phyloP scores from a whole-genome alignment of 495 filamentous ascomycete species.

The Barbatosphaeria neglecta region DNA sequence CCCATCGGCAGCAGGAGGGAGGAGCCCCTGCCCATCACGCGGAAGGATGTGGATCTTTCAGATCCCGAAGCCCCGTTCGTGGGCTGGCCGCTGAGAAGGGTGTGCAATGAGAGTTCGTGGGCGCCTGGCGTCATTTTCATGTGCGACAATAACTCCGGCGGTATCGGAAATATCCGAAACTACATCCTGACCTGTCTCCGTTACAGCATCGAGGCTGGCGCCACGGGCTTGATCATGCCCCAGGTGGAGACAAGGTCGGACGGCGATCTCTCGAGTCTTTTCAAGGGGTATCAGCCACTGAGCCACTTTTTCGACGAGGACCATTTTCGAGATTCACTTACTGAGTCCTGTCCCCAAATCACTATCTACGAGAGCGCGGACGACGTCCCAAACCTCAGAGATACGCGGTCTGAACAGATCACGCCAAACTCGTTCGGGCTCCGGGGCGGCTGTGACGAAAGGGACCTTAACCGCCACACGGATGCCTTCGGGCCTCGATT shows the following conservation, averaged over 20 bases:
- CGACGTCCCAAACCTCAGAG: constrained; percentile 25
- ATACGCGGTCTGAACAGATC: constrained; percentile 19
- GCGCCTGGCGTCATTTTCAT: constrained; percentile 29
- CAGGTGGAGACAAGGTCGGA: constrained; percentile 22
- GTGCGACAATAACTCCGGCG: constrained; percentile 42
- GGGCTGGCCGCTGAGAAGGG: constrained; percentile 31
- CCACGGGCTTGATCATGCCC: constrained; percentile 31
- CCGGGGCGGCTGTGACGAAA: constrained; percentile 27
- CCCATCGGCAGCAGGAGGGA: background rate
- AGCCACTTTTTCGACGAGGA: constrained; percentile 34
- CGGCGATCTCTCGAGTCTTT: constrained; percentile 19
- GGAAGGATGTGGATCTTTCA: background rate
- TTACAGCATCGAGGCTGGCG: constrained; percentile 38
- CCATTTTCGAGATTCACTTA: constrained; percentile 26
- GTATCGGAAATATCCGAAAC: constrained; percentile 41
- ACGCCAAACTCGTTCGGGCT: constrained; percentile 29
- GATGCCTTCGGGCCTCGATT: constrained; percentile 27
- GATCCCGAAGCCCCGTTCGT: constrained; percentile 26
- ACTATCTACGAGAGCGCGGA: constrained; percentile 20
- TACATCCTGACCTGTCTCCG: constrained; percentile 39
- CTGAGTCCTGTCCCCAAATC: constrained; percentile 26
- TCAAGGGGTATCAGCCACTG: constrained; percentile 19
- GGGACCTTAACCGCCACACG: constrained; percentile 34
- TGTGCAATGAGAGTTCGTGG: constrained; percentile 27
- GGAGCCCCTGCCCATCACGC: background rate